Evolutionary conservation across 345 rosid genomes (phyloP), one percentile per base, ranked within the genome.

Genomic region (Gossypium anomalum): DNA sequence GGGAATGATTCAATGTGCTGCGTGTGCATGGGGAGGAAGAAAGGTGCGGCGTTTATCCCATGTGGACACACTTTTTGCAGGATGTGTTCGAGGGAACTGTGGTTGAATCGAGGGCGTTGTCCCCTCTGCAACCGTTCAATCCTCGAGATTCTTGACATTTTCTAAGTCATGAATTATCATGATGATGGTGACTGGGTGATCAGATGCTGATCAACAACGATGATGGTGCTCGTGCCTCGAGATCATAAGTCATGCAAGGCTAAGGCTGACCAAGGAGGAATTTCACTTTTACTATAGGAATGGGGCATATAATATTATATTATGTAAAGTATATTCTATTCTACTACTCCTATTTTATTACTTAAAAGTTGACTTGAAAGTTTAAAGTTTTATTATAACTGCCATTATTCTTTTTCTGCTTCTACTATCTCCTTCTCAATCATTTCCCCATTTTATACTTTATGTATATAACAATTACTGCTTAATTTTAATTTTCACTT

Each of bases 21-120:
- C 90, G 97, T 91, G 84, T 91, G 97, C 84, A 85, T 89, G 97
- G 87, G 81, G 56, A 87, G 86, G 69, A 85, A 82, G 62, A 91
- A 89, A 70, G 93, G 90, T 0, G 89, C 97, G 29, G 97, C 97
- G 43, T 89, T 91, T 74, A 91, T 91, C 67, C 92, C 97, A 60
- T 91, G 97, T 82, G 97, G 97, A 44, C 97, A 91, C 53, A 86
- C 97, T 22, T 91, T 85, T 80, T 91, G 97, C 59, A 86, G 97
- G 79, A 87, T 87, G 52, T 91, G 97, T 78, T 89, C 92, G n/a
- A 82, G 93, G 78, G 97, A 86, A 49, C 56, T 89, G 48, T 87
- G 90, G 93, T 73, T 86, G 45, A 87, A 86, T 77, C 87, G 97
- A 60, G 89, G 92, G 7, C 76, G 82, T 17, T 91, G 97, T 82